Evolutionary conservation across 306 rosid species (phyloP).

Genomic region (Parietaria judaica): DNA sequence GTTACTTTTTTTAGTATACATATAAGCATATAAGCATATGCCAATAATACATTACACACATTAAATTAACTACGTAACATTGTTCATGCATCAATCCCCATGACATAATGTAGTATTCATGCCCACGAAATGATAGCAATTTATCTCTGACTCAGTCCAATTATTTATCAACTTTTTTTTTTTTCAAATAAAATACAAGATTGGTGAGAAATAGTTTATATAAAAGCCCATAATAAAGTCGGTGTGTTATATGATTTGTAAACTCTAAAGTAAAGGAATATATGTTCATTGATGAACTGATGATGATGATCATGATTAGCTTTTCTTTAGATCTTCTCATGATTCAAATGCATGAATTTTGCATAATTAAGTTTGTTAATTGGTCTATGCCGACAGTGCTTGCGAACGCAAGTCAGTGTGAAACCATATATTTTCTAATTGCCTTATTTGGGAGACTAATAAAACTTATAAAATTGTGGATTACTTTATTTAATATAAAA

Average conservation of each 20-base stretch:
- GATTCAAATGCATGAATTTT: conserved; percentile 11
- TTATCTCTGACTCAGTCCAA: too few species aligned
- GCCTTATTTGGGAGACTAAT: neutral
- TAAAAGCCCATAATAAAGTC: conserved; percentile 9
- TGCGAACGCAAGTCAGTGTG: conserved; percentile 1
- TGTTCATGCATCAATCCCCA: neutral
- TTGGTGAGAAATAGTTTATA: conserved; percentile 2
- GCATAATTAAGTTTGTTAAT: neutral
- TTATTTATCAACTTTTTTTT: too few species aligned
- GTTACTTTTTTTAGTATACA: too few species aligned
- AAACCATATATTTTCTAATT: neutral
- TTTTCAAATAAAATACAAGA: neutral
- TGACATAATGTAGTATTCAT: neutral
- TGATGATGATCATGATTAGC: conserved; percentile 7
- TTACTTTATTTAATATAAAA: too few species aligned
- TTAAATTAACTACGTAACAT: neutral
- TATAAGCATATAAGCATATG: too few species aligned
- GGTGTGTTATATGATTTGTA: conserved; percentile 7
- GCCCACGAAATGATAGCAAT: too few species aligned
- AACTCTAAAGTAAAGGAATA: neutral
- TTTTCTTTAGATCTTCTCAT: conserved; percentile 11
- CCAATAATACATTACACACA: too few species aligned
- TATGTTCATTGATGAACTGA: conserved; percentile 1
- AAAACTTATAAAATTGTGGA: too few species aligned
- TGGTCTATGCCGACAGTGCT: conserved; percentile 5